These are phyloP conservation scores for Parathielavia hyrcaniae DNA, from an alignment of 495 filamentous ascomycete species.

Conservation along the genomic window DNA sequence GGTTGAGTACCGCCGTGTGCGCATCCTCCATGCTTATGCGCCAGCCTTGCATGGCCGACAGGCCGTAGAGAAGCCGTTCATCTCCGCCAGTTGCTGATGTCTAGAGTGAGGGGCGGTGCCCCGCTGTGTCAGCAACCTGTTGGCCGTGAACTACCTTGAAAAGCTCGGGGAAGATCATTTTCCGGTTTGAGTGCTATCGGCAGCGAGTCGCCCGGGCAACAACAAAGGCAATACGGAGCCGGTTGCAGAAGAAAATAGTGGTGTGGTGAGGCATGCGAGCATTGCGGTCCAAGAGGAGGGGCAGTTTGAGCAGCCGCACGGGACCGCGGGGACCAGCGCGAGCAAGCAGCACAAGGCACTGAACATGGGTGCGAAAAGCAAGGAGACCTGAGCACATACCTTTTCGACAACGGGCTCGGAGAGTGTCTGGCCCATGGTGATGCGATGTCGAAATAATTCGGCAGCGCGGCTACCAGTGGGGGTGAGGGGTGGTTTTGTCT, in stretches of 20 bases:
- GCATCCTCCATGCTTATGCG: conserved; percentile 99
- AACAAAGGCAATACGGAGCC: neutral
- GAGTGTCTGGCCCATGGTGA: conserved; percentile 93
- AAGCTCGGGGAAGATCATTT: neutral
- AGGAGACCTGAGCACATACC: conserved; percentile 53
- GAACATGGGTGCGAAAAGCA: neutral
- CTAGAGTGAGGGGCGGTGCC: conserved; percentile 42
- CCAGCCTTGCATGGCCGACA: conserved; percentile 99
- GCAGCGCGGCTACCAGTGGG: conserved; percentile 28
- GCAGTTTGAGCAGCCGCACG: neutral
- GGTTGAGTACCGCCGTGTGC: conserved; percentile 81
- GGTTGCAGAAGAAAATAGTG: neutral
- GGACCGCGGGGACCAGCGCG: neutral
- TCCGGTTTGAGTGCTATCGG: no score
- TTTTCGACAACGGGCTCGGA: conserved; percentile 98
- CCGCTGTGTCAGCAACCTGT: conserved; percentile 18
- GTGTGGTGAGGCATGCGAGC: neutral
- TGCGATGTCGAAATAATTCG: conserved; percentile 18
- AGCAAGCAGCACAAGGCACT: neutral
- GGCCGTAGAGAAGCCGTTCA: conserved; percentile 84
- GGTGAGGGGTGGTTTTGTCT: conserved; percentile 19
- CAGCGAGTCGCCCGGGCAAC: neutral
- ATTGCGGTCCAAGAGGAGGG: neutral
- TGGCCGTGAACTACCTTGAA: neutral
- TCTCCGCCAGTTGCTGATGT: conserved; percentile 82